These are phyloP conservation scores for Penicillium bovifimosum DNA, from an alignment of 495 filamentous ascomycete species.

Conservation along the genomic window DNA sequence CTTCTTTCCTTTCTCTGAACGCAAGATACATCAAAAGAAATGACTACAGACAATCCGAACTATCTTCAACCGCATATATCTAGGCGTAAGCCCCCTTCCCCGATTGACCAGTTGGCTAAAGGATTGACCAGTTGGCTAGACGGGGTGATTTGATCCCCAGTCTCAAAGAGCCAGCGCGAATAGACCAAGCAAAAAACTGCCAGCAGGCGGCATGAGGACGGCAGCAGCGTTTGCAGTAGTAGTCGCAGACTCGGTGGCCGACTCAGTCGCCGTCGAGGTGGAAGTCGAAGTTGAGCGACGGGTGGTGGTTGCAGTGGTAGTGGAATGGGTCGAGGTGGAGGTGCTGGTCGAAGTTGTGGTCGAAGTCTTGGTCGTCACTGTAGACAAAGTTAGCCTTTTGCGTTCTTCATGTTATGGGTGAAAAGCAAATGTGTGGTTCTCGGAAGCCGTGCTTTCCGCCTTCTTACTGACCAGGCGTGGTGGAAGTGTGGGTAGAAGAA, in stretches of 20 bases:
- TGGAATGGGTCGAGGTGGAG: slow-evolving; percentile 2
- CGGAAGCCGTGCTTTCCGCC: slow-evolving; percentile 1
- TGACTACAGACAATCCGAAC: neutral
- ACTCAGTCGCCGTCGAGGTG: slow-evolving; percentile 14
- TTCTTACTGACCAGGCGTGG: slow-evolving; percentile 7
- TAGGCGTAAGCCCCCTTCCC: neutral
- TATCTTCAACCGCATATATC: neutral
- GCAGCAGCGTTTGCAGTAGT: slow-evolving; percentile 20
- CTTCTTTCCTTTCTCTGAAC: neutral
- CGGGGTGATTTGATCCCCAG: too few relatives aligned
- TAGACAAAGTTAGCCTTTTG: neutral
- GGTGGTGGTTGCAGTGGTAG: slow-evolving; percentile 12
- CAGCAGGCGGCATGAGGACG: slow-evolving; percentile 26
- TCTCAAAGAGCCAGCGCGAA: slow-evolving; percentile 17
- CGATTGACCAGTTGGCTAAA: neutral
- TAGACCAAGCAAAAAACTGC: slow-evolving; percentile 24
- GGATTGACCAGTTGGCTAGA: too few relatives aligned
- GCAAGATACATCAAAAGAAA: neutral
- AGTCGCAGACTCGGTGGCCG: slow-evolving; percentile 12
- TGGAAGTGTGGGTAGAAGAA: slow-evolving; percentile 3
- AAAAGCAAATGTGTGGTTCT: neutral
- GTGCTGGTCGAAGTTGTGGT: neutral
- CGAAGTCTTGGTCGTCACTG: neutral
- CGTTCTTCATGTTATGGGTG: neutral
- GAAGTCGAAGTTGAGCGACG: slow-evolving; percentile 10